Base-by-base conservation (phyloP, 1,284 basidiomycete species). In the Chalciporus sp. region DNA sequence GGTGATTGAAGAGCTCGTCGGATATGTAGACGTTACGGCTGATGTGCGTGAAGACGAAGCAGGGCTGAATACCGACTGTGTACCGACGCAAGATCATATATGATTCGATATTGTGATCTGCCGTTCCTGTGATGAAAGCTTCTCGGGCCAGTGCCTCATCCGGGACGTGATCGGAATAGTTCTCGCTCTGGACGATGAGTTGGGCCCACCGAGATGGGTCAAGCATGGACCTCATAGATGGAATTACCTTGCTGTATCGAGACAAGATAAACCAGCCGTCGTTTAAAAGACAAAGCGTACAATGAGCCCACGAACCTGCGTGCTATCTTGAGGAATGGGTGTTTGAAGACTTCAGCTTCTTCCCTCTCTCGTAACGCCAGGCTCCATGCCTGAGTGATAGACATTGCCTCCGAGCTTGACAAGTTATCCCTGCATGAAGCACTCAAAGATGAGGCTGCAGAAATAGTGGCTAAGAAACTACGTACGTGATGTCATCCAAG, bases 51-150 rank as follows among this genome's bases (percentile, higher is more conserved):
- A 68, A 43, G 41, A 67, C 66, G 40, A 67, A 40, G 44, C 64
- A 67, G 2, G 64, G 65, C 26, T 59, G 62, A 39, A 59, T 60
- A 19, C 66, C 66, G 39, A 69, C 59, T 14, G 66, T 50, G 46
- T 67, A 58, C 23, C 66, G 64, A 42, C 66, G 66, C 54, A 52
- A 59, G 40, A 61, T 19, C 59, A 63, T 63, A 42, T 70, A 69
- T 11, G 55, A 56, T 28, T 67, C 63, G 28, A 70, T 58, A 29
- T 63, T 42, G 17, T 56, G 58, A 41, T 55, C 19, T 2, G 26
- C 41, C 33, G 56, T 52, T 4, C 31, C 14, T 33, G 31, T 6
- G 31, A 23, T 10, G n/a, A 17, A 11, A 19, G 26, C 31, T 28
- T 27, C 37, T 23, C 23, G 16, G 9, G 23, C 29, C 23, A 5